These are phyloP conservation scores for Metschnikowia koreensis DNA, from an alignment of 805 yeast genomes.

Conservation along the genomic window DNA sequence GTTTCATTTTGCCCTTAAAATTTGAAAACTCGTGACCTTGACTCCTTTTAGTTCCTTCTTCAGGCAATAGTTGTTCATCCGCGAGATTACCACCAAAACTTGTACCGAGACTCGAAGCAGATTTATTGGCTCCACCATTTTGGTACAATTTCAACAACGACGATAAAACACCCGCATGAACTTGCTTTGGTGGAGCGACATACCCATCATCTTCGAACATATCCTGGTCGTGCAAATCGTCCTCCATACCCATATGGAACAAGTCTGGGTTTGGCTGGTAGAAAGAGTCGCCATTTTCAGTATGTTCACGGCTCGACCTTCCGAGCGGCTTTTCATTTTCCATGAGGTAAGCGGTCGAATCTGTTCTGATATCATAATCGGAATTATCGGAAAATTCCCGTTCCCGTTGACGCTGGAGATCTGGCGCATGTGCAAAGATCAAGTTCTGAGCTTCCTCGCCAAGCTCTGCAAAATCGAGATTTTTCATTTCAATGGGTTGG, in stretches of 20 bases:
- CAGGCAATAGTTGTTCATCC: conserved; percentile 20
- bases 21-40: conserved; percentile 24
- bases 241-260: conserved; percentile 33
- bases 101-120: conserved; percentile 26
- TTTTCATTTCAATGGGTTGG: conserved; percentile 45
- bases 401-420: conserved; percentile 10
- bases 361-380: conserved; percentile 6
- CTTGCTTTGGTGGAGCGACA: conserved; percentile 57
- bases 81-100: conserved; percentile 22
- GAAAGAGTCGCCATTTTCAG: conserved; percentile 15
- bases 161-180: conserved; percentile 84
- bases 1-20: conserved; percentile 29
- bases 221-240: conserved; percentile 28
- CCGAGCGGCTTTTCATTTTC: conserved; percentile 9
- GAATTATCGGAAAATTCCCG: conserved; percentile 2
- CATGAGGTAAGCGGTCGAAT: conserved; percentile 8
- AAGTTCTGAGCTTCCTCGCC: conserved; percentile 55
- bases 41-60: conserved; percentile 9
- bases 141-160: conserved; percentile 72
- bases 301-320: conserved; percentile 2
- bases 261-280: conserved; percentile 48
- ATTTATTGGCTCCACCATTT: conserved; percentile 34
- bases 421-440: conserved; percentile 48
- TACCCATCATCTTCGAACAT: conserved; percentile 38
- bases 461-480: conserved; percentile 41